Conservation (phyloP, 345 rosid species). For the Erucastrum elatum region DNA sequence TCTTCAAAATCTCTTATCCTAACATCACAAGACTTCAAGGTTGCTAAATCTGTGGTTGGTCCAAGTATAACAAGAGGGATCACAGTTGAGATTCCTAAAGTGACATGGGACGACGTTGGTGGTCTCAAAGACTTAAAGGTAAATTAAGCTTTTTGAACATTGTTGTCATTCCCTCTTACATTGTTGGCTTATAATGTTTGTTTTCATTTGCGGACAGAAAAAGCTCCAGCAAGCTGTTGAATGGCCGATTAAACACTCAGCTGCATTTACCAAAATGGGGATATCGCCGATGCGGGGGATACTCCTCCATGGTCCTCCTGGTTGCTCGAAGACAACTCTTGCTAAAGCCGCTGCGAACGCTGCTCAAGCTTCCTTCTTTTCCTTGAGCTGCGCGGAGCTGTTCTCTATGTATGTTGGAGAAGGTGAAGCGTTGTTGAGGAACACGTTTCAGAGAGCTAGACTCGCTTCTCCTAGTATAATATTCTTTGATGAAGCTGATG, state of each 20-base stretch:
- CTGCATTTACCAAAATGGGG: constrained; percentile 69
- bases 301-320: constrained; percentile 96
- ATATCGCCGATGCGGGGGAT: constrained; percentile 82
- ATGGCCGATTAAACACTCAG: constrained; percentile 90
- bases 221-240: constrained; percentile 89
- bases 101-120: constrained; percentile 91
- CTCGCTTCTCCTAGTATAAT: constrained; percentile 93
- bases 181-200: not conserved
- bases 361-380: constrained; percentile 89
- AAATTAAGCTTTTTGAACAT: not conserved
- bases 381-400: constrained; percentile 89
- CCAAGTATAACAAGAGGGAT: constrained; percentile 95
- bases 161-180: not conserved
- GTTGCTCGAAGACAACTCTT: constrained; percentile 98
- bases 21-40: constrained; percentile 64
- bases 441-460: constrained; percentile 86
- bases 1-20: constrained; percentile 46
- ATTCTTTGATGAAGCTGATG: constrained; percentile 95
- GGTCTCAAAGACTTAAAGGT: constrained; percentile 76
- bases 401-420: constrained; percentile 98
- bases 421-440: constrained; percentile 89
- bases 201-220: constrained; percentile 47
- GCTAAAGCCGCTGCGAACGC: constrained; percentile 96
- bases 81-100: constrained; percentile 83
- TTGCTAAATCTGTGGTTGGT: constrained; percentile 69